These are phyloP conservation scores for Hanseniaspora singularis DNA, from an alignment of 805 yeast species.

Conservation along the genomic window DNA sequence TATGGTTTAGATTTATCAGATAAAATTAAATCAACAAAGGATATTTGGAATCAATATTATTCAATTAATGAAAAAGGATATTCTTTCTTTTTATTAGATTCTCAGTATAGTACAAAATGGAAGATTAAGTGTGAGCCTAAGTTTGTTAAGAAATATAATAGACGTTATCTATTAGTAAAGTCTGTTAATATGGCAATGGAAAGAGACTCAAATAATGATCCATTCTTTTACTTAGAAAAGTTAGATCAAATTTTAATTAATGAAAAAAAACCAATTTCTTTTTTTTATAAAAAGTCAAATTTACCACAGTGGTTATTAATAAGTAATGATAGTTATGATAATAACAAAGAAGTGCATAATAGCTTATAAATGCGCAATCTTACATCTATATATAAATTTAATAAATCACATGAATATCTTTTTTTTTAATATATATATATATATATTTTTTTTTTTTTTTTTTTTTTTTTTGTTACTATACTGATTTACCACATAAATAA, in stretches of 20 bases:
- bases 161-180: slow-evolving; percentile 17
- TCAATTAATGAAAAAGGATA: slow-evolving; percentile 16
- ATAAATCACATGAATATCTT: too few relatives aligned
- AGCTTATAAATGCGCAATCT: too few relatives aligned
- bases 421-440: too few relatives aligned
- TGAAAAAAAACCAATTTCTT: slow-evolving; percentile 17
- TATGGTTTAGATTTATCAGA: slow-evolving; percentile 18
- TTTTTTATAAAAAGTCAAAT: slow-evolving; percentile 17
- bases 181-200: slow-evolving; percentile 16
- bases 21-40: slow-evolving; percentile 16
- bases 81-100: slow-evolving; percentile 17
- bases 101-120: slow-evolving; percentile 18
- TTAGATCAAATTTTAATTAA: slow-evolving; percentile 14
- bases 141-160: slow-evolving; percentile 18
- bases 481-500: too few relatives aligned
- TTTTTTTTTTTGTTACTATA: too few relatives aligned
- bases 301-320: slow-evolving; percentile 16
- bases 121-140: slow-evolving; percentile 17
- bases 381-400: too few relatives aligned
- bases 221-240: slow-evolving; percentile 13
- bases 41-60: slow-evolving; percentile 19
- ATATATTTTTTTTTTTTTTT: too few relatives aligned
- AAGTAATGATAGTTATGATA: not conserved
- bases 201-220: slow-evolving; percentile 10
- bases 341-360: not conserved